Evolutionary conservation across 1,284 basidiomycete species (phyloP).

Genomic region (Papiliotrema flavescens): DNA sequence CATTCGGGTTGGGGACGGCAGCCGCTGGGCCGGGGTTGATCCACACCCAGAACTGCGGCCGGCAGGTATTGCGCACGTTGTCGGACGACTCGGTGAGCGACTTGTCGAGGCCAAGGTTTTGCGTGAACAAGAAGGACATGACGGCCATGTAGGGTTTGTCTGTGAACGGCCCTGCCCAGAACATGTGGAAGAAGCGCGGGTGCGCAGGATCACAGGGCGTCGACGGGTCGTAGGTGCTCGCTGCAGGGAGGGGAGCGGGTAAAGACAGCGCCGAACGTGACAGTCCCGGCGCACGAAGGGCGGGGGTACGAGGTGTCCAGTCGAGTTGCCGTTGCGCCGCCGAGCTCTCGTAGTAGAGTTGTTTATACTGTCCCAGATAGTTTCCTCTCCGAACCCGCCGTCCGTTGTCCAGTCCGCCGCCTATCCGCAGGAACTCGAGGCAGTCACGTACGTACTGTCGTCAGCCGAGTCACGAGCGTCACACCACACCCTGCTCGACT

Average conservation of each 20-base stretch:
- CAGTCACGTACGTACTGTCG: slow-evolving; percentile 70
- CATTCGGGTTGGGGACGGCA: slow-evolving; percentile 67
- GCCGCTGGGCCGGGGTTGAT: slow-evolving; percentile 70
- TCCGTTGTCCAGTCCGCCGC: slow-evolving; percentile 62
- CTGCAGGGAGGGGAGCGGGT: slow-evolving; percentile 25
- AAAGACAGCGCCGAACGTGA: slow-evolving; percentile 39
- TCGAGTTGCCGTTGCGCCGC: slow-evolving; percentile 18
- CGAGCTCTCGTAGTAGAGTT: slow-evolving; percentile 60
- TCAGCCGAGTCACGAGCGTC: slow-evolving; percentile 4
- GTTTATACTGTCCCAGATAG: slow-evolving; percentile 59
- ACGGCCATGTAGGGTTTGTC: slow-evolving; percentile 78
- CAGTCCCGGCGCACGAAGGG: slow-evolving; percentile 18
- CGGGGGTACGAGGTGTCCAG: slow-evolving; percentile 22
- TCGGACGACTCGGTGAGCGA: slow-evolving; percentile 24
- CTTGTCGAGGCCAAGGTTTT: slow-evolving; percentile 68
- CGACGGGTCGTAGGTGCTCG: slow-evolving; percentile 37
- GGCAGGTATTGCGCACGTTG: slow-evolving; percentile 53
- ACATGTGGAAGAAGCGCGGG: slow-evolving; percentile 76
- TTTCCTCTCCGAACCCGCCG: slow-evolving; percentile 59
- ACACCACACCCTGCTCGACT: slow-evolving; percentile 18
- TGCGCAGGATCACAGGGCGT: slow-evolving; percentile 64
- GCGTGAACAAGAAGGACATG: slow-evolving; percentile 73
- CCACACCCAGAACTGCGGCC: slow-evolving; percentile 82
- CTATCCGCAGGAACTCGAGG: slow-evolving; percentile 65
- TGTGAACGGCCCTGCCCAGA: slow-evolving; percentile 78